phyloP scores from a whole-genome alignment of 768 basidiomycete species.

The Leucogyrophana mollusca region DNA sequence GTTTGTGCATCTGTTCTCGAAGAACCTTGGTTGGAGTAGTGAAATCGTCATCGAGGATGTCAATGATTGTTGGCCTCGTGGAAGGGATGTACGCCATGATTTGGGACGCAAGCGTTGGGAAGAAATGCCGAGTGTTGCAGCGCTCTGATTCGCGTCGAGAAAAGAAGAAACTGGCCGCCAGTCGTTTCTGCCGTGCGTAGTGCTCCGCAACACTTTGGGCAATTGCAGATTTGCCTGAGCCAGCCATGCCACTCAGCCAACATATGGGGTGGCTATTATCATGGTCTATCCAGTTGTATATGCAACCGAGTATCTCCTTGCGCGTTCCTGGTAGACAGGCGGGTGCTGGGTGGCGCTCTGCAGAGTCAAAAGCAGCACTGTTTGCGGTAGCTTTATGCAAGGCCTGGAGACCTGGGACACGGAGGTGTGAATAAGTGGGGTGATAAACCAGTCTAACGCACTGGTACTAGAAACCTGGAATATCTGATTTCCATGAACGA shows the following conservation, averaged over 20 bases:
- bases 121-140: conserved; percentile 18
- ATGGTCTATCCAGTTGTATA: conserved; percentile 14
- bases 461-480: conserved; percentile 10
- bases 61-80: conserved; percentile 17
- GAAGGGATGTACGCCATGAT: conserved; percentile 20
- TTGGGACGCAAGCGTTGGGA: conserved; percentile 33
- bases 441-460: background rate
- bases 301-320: conserved; percentile 11
- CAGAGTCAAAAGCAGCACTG: conserved; percentile 17
- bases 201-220: conserved; percentile 30
- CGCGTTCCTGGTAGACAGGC: conserved; percentile 23
- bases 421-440: background rate
- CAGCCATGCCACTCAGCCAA: conserved; percentile 25
- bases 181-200: conserved; percentile 13
- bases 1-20: conserved; percentile 26
- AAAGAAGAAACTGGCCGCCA: conserved; percentile 37
- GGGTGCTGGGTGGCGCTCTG: conserved; percentile 16
- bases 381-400: conserved; percentile 13
- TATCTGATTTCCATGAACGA: conserved; percentile 16
- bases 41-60: conserved; percentile 21
- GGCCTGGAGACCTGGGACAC: conserved; percentile 9
- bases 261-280: conserved; percentile 10
- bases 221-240: conserved; percentile 26
- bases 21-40: conserved; percentile 26
- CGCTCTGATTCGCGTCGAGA: conserved; percentile 25